Base-by-base conservation (phyloP, 2,329 filamentous ascomycete species). In the Sclerotinia sclerotiorum region DNA sequence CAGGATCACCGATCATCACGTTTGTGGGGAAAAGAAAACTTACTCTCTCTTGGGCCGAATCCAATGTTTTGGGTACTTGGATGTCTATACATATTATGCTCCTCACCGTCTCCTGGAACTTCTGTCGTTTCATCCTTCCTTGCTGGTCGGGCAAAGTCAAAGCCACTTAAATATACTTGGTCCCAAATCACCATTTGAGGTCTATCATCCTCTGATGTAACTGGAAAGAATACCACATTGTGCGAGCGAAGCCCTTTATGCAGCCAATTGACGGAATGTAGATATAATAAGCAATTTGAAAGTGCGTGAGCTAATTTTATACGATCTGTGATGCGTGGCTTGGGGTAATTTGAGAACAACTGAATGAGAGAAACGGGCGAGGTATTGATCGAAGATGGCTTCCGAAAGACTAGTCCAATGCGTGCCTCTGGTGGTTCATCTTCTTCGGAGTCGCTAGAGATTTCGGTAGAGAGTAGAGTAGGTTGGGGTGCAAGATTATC, bases 191-290 rank as follows among this genome's bases (percentile, higher is more conserved):
- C 76, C 15, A 69, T 27, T 29, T 66, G 29, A 15, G 63, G 27
- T 54, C 32, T 44, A 15, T 46, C n/a, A 21, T 27, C 39, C 8
- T 66, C 29, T 7, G 58, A 32, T 66, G 29, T 68, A 39, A 73
- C 70, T 44, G 77, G 77, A 73, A 85, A 85, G 74, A 87, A 85
- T 15, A 87, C 74, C 42, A 87, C 79, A 72, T 85, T 86, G 67
- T 83, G 78, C 68, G 81, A 82, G 17, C 84, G 82, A 6, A 87
- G 78, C n/a, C 84, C 84, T 72, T 87, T 87, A 78, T 87, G 85
- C 7, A 87, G 79, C 84, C 84, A 87, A 69, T 85, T 82, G 1
- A 85, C 83, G 3, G 83, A 80, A 72, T 87, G 84, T 0, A 87
- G 79, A 67, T 85, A 84, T 58, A 87, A 77, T 3, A 88, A 75